Conservation (phyloP, 2,329 filamentous ascomycete genomes). For the Neonectria faginata region DNA sequence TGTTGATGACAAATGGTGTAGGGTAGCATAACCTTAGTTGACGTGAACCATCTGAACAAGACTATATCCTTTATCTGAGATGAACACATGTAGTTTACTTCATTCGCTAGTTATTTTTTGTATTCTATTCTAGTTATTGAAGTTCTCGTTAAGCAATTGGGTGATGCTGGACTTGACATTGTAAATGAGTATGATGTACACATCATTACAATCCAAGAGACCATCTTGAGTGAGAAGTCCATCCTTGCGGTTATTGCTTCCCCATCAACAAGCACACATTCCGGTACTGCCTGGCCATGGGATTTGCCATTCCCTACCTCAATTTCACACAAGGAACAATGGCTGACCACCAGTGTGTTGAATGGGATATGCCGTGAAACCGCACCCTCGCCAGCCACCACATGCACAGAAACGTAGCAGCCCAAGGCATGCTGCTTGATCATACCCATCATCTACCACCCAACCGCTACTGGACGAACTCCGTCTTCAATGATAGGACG, state of each 20-base stretch:
- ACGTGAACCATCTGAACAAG: not conserved
- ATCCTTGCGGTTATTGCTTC: not conserved
- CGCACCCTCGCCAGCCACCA: not conserved
- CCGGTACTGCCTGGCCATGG: not conserved
- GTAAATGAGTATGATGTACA: too few relatives aligned
- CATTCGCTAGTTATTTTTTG: accelerated
- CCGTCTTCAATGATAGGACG: not conserved
- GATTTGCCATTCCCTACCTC: not conserved
- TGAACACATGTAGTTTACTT: too few relatives aligned
- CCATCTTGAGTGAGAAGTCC: not conserved
- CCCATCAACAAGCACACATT: not conserved
- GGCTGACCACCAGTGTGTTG: not conserved
- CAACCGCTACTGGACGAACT: not conserved
- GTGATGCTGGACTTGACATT: too few relatives aligned
- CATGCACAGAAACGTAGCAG: not conserved
- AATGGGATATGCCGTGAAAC: not conserved
- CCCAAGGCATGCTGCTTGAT: not conserved
- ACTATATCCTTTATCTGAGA: not conserved
- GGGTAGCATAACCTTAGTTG: not conserved
- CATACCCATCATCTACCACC: not conserved
- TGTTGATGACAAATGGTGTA: not conserved
- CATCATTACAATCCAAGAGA: too few relatives aligned
- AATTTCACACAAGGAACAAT: not conserved
- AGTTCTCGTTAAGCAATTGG: too few relatives aligned
- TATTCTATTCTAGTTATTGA: not conserved